Evolutionary conservation across 2,329 filamentous ascomycete genomes (phyloP), one percentile per base, ranked within the genome.

Genomic region (Stagonosporopsis vannaccii): DNA sequence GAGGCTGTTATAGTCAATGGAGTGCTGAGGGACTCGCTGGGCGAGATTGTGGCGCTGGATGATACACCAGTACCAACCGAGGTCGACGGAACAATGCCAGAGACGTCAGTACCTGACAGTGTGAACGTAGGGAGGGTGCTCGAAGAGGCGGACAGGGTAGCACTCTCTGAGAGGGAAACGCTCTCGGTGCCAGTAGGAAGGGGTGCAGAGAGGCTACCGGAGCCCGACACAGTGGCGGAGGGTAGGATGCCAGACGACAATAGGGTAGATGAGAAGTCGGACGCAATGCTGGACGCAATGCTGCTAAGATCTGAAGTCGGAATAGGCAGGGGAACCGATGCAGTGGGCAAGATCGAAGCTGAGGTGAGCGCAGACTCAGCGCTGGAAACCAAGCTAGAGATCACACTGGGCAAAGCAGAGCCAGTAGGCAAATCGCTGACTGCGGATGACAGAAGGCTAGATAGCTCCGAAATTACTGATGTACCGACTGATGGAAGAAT

Each of bases 1-100:
- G 65, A 69, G 15, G 63, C 54, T 0, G 66, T 61, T 15, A 69
- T 56, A 23, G 66, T 67, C 8, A 61, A 56, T 1, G 66, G 63
- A 25, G 66, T 50, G 46, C 59, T 63, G 45, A 60, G 33, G 25
- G 62, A 56, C 35, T 54, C 37, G 56, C 42, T 54, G 8, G 56
- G 26, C 15, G 56, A 48, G 19, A 49, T 25, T 7, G 37, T 47
- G 32, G 57, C 40, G 30, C 54, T 60, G 13, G 42, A 52, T 9
- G 49, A 52, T 15, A 46, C 33, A 15, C 43, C 51, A 22, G 56
- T 59, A 11, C 56, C 56, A 30, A 30, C 22, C 11, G 35, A 36
- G 26, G 50, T 51, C 11, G 49, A 48, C 7, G 55, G 41, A 12
- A 58, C 13, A 15, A 53, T 26, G 15, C 54, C 51, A 23, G 58